Evolutionary conservation across 1,284 basidiomycete genomes (phyloP).

Genomic region (Ganoderma multipileum): DNA sequence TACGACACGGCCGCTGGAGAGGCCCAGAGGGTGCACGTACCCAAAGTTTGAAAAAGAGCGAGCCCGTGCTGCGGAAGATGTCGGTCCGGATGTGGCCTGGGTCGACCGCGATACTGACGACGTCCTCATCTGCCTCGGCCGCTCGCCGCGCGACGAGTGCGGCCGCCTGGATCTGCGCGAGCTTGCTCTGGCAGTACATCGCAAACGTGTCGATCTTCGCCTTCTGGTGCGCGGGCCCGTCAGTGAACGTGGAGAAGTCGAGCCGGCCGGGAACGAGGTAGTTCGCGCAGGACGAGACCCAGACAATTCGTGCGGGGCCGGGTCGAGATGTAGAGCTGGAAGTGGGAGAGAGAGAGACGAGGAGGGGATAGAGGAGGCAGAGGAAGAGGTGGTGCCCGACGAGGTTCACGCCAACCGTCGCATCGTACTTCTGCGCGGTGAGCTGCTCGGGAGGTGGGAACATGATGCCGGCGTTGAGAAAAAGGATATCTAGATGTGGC

Average conservation of each 20-base stretch:
- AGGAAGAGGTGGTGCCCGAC: slow-evolving; percentile 43
- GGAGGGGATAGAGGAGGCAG: slow-evolving; percentile 17
- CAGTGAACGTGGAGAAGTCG: slow-evolving; percentile 21
- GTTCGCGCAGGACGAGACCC: slow-evolving; percentile 20
- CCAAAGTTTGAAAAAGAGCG: slow-evolving; percentile 12
- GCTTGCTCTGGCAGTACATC: slow-evolving; percentile 28
- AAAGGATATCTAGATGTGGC: slow-evolving; percentile 42
- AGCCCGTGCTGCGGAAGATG: slow-evolving; percentile 16
- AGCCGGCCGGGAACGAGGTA: slow-evolving; percentile 8
- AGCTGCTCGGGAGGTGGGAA: slow-evolving; percentile 48
- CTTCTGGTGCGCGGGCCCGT: slow-evolving; percentile 15
- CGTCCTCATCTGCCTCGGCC: slow-evolving; percentile 15
- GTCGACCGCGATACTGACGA: slow-evolving; percentile 25
- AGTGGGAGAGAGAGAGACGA: slow-evolving; percentile 1
- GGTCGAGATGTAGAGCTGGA: not conserved
- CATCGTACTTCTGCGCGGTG: slow-evolving; percentile 61
- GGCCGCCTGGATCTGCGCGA: slow-evolving; percentile 20
- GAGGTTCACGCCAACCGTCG: slow-evolving; percentile 69
- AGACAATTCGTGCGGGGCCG: slow-evolving; percentile 23
- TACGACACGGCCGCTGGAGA: no score
- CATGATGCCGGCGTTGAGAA: slow-evolving; percentile 61
- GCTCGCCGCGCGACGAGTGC: no score
- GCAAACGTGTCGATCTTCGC: slow-evolving; percentile 11
- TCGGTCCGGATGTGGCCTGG: slow-evolving; percentile 27
- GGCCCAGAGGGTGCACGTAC: no score